These are phyloP conservation scores for Mycena sp. DNA, from an alignment of 1,284 basidiomycete species.

Conservation along the genomic window DNA sequence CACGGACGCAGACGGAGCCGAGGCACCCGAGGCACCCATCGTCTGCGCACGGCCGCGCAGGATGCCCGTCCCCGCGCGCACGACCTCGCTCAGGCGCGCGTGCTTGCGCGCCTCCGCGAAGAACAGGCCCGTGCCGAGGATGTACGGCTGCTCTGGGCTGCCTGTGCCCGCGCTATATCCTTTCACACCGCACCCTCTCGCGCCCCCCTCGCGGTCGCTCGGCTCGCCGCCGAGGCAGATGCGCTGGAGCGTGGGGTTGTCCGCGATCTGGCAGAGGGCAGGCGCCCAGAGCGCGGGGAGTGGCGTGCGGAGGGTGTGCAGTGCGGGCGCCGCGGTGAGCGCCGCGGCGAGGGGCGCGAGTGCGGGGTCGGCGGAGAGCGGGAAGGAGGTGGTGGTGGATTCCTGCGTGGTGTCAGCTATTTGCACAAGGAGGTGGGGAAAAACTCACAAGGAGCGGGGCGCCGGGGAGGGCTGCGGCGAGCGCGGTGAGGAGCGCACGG, in stretches of 20 bases:
- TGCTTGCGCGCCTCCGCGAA: slow-evolving; percentile 16
- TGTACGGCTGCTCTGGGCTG: no score
- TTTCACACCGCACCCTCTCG: no score
- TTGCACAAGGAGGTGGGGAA: neutral
- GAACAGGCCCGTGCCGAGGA: slow-evolving; percentile 14
- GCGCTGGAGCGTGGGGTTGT: slow-evolving; percentile 3
- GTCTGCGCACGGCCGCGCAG: slow-evolving; percentile 4
- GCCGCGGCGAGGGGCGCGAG: neutral
- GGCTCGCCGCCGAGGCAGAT: slow-evolving; percentile 3
- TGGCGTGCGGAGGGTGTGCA: slow-evolving; percentile 18
- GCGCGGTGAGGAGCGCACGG: slow-evolving; percentile 3
- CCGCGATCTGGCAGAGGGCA: neutral
- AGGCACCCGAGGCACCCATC: neutral
- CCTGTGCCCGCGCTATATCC: no score
- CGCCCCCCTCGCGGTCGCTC: no score
- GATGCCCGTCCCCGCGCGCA: slow-evolving; percentile 12
- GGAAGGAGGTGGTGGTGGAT: neutral
- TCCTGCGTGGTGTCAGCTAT: neutral
- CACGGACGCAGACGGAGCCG: no score
- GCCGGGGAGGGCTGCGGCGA: neutral
- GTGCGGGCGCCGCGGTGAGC: neutral
- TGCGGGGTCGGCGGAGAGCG: slow-evolving; percentile 3
- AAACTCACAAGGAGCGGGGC: no score
- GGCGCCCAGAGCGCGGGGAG: slow-evolving; percentile 12
- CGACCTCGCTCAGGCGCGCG: slow-evolving; percentile 6